Evolutionary conservation across 2,329 filamentous ascomycete genomes (phyloP), one percentile per base, ranked within the genome.

Genomic region (Fusarium phyllophilum): DNA sequence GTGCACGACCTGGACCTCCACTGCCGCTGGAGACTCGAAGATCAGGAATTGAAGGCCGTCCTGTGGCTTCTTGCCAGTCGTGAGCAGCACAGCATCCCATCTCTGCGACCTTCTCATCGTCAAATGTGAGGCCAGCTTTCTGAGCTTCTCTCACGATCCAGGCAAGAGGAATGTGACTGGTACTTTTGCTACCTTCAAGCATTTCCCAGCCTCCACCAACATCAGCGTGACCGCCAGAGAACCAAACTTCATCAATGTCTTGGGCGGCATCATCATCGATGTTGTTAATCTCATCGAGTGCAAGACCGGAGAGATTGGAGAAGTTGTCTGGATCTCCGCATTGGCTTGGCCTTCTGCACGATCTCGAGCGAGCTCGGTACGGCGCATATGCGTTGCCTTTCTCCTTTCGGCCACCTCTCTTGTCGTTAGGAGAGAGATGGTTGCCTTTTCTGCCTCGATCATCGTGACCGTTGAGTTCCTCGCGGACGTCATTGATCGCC

Each of bases 161-260:
- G 0, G 91, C 88, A 5, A 94, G 84, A 0, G 92, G 91, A 4
- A 91, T 86, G 75, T 94, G 91, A 72, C 90, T 93, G 31, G 93
- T 85, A 13, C 91, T 87, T 78, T 93, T 92, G 31, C 85, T 86
- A 2, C 85, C 84, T 0, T 84, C 80, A 0, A 89, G 82, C 8
- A 88, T 83, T 56, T 89, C 88, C 93, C 93, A 95, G 1, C 93
- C 93, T 15, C 93, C 93, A 3, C 93, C 93, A 36, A 95, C 90
- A 71, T 96, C 93, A 4, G 90, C 93, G 72, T 97, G 94, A 17
- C 91, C 91, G 14, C 94, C 94, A 0, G 93, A 87, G 77, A 96
- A 96, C 92, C 92, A 94, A 2, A 96, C 88, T 77, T 96, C 94
- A 67, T 93, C 89, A 54, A 96, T 92, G 74, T 96, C 92, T 77